Conservation (phyloP, 2,329 filamentous ascomycete genomes). For the Exophiala viscosa region DNA sequence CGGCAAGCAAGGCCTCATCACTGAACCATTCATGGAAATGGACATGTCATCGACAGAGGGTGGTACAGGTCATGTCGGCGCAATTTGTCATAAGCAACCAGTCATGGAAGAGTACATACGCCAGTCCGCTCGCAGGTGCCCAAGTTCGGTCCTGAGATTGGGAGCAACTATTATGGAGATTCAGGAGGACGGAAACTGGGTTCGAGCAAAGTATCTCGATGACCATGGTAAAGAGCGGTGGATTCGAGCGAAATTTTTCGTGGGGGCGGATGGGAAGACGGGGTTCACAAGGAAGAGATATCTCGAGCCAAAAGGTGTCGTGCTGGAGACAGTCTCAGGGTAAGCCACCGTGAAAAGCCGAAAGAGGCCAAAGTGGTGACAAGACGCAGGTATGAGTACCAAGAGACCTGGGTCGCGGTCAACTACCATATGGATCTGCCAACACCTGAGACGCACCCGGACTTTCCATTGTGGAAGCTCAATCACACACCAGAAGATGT, state of each 20-base stretch:
- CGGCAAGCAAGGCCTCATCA: conserved; percentile 26
- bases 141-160: conserved; percentile 20
- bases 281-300: conserved; percentile 47
- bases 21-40: conserved; percentile 28
- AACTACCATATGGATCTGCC: conserved; percentile 46
- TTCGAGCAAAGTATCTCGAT: conserved; percentile 26
- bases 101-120: conserved; percentile 30
- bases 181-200: conserved; percentile 13
- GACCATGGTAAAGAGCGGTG: conserved; percentile 11
- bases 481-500: conserved; percentile 47
- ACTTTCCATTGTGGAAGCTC: conserved; percentile 47
- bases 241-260: conserved; percentile 32
- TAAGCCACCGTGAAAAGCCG: no score
- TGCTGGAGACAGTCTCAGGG: conserved; percentile 31
- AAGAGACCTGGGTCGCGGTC: conserved; percentile 46
- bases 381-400: conserved; percentile 1
- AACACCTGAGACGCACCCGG: conserved; percentile 45
- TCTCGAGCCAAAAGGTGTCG: conserved; percentile 42
- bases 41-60: conserved; percentile 30
- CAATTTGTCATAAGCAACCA: conserved; percentile 33
- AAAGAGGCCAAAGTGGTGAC: no score
- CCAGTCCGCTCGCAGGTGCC: conserved; percentile 1
- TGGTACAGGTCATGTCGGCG: conserved; percentile 32
- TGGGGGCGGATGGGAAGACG: conserved; percentile 49
- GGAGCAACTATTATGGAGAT: conserved; percentile 20